phyloP scores from a whole-genome alignment of 2,329 filamentous ascomycete genomes.

The Leptographium galeiforme region DNA sequence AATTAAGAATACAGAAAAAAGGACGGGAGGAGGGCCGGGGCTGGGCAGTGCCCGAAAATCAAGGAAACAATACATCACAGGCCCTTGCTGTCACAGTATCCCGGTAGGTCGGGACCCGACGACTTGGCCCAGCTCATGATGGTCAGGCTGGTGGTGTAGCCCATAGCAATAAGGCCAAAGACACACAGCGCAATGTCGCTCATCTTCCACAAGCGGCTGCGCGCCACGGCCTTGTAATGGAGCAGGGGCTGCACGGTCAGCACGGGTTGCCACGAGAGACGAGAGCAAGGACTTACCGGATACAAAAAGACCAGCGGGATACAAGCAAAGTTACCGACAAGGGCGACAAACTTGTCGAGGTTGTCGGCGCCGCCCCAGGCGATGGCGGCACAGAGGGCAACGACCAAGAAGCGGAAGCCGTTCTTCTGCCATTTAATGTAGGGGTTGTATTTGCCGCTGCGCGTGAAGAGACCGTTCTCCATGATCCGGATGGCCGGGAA shows the following conservation, averaged over 20 bases:
- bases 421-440: slow-evolving; percentile 99
- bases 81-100: slow-evolving; percentile 36
- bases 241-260: slow-evolving; percentile 57
- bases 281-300: slow-evolving; percentile 53
- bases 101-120: slow-evolving; percentile 27
- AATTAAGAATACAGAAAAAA: no score
- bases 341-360: slow-evolving; percentile 90
- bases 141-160: slow-evolving; percentile 80
- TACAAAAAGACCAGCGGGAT: slow-evolving; percentile 97
- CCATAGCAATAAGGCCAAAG: slow-evolving; percentile 78
- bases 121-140: slow-evolving; percentile 71
- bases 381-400: slow-evolving; percentile 71
- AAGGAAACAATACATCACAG: background rate
- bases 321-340: slow-evolving; percentile 95
- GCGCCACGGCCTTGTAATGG: slow-evolving; percentile 71
- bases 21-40: no score
- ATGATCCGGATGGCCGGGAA: slow-evolving; percentile 96
- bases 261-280: background rate
- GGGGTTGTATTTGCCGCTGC: slow-evolving; percentile 93
- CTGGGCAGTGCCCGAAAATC: no score
- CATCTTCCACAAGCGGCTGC: slow-evolving; percentile 49
- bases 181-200: slow-evolving; percentile 65
- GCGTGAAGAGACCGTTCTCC: slow-evolving; percentile 84
- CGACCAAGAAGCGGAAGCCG: slow-evolving; percentile 83
- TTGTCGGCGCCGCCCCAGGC: slow-evolving; percentile 89